Base-by-base conservation (phyloP, 257 asterid genomes). In the Ehretia macrophylla region DNA sequence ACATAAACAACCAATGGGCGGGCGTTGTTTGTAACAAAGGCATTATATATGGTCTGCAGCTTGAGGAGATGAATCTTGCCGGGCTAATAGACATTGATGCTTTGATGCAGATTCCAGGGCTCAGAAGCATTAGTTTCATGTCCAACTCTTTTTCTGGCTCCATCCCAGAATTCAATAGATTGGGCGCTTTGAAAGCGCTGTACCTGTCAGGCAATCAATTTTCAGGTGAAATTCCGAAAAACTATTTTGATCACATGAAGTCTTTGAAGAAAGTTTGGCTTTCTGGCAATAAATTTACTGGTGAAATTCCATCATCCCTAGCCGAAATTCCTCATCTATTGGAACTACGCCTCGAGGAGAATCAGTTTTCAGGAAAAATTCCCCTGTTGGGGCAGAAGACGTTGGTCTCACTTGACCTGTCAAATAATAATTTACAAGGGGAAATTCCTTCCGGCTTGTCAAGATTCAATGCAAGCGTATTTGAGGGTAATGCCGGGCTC, bases 261-360 rank as follows among this genome's bases (percentile, higher is more conserved):
- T 82, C 83, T 0, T 62, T 92, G 80, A 88, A 71, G 86, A 92
- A 84, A 67, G 62, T 92, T 38, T 88, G 94, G 93, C 68, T 92
- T 17, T 80, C 92, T 0, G 68, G 70, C 40, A 92, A 92, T 73
- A 60, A n/a, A 1, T 86, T 92, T 58, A 59, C 76, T 16, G 96
- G 97, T 40, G 78, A 16, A 48, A 73, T 83, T 40, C 96, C 99
- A 0, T 51, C 67, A 0, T 92, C 96, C 0, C 51, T 88, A 17
- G 64, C 59, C 32, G 32, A 57, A 0, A 10, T 86, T 14, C 46
- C 87, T 10, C 73, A 39, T 56, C 10, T 92, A 47, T 51, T 77
- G 20, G 95, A 88, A 14, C 21, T 86, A 27, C 96, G 77, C 51
- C 67, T 88, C 0, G 99, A 88, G 12, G 71, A 77, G 51, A 92